Conservation (phyloP, 208 protist species). For the Leishmania amazonensis region DNA sequence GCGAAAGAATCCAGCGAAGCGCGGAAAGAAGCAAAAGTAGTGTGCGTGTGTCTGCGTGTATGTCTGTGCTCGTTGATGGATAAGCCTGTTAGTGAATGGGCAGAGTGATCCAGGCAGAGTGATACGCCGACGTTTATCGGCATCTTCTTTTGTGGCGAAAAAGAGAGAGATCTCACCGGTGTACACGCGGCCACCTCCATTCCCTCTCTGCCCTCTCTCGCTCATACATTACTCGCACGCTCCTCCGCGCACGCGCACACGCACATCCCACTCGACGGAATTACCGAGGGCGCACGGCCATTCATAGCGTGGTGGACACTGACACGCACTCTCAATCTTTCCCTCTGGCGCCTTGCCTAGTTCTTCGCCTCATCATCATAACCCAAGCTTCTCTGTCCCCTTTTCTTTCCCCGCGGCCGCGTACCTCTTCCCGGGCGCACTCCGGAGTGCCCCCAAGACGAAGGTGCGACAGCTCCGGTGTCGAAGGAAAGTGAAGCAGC, state of each 20-base stretch:
- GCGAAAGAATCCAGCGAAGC: constrained; percentile 11
- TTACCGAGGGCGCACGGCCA: background rate
- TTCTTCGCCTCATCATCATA: background rate
- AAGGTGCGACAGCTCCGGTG: background rate
- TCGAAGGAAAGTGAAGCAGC: background rate
- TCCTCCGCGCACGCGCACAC: background rate
- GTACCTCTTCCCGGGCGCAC: background rate
- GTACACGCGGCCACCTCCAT: background rate
- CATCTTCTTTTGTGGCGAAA: background rate
- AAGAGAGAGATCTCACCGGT: background rate
- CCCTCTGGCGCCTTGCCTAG: background rate
- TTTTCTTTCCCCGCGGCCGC: background rate
- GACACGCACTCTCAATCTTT: background rate
- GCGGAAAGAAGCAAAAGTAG: constrained; percentile 11
- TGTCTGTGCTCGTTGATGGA: background rate
- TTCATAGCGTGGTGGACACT: background rate
- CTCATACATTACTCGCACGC: background rate
- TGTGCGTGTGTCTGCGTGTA: background rate
- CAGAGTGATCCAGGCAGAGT: background rate
- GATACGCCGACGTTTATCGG: background rate
- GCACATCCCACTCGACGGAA: background rate
- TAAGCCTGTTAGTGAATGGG: background rate
- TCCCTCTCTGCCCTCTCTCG: background rate
- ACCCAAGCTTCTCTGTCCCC: background rate
- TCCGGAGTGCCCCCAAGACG: background rate